phyloP scores from a whole-genome alignment of 2,329 filamentous ascomycete genomes.

The Ploettnerulaceae sp. region DNA sequence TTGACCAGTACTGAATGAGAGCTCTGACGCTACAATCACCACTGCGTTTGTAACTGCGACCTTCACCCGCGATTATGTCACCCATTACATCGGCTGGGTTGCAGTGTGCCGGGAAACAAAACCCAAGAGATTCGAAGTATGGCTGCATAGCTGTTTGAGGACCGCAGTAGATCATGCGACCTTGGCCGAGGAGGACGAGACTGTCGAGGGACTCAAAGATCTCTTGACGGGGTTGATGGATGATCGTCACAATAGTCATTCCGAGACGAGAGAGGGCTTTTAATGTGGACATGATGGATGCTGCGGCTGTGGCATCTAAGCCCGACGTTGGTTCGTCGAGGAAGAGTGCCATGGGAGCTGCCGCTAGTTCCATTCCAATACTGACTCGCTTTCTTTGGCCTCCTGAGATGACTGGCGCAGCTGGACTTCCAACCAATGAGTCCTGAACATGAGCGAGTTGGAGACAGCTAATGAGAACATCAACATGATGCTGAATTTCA shows the following conservation, averaged over 20 bases:
- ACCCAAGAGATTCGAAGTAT: constrained; percentile 51
- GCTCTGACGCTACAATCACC: constrained; percentile 45
- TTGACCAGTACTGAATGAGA: constrained; percentile 46
- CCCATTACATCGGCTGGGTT: constrained; percentile 55
- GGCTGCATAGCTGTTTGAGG: constrained; percentile 39
- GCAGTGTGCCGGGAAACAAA: constrained; percentile 43
- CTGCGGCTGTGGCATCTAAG: constrained; percentile 58
- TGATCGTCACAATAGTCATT: constrained; percentile 50
- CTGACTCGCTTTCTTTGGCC: constrained; percentile 57
- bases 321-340: constrained; percentile 58
- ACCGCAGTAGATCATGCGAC: constrained; percentile 52
- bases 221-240: constrained; percentile 51
- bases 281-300: constrained; percentile 57
- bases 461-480: constrained; percentile 51
- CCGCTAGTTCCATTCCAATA: constrained; percentile 56
- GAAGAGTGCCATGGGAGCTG: constrained; percentile 55
- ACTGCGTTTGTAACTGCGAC: constrained; percentile 43
- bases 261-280: constrained; percentile 53
- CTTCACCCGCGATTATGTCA: constrained; percentile 58
- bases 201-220: constrained; percentile 56
- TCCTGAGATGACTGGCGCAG: constrained; percentile 56
- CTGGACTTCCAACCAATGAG: constrained; percentile 52
- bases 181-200: constrained; percentile 57
- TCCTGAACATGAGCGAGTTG: constrained; percentile 36
- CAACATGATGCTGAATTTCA: constrained; percentile 49